Conservation (phyloP, 257 asterid genomes). For the Plantago elongata region DNA sequence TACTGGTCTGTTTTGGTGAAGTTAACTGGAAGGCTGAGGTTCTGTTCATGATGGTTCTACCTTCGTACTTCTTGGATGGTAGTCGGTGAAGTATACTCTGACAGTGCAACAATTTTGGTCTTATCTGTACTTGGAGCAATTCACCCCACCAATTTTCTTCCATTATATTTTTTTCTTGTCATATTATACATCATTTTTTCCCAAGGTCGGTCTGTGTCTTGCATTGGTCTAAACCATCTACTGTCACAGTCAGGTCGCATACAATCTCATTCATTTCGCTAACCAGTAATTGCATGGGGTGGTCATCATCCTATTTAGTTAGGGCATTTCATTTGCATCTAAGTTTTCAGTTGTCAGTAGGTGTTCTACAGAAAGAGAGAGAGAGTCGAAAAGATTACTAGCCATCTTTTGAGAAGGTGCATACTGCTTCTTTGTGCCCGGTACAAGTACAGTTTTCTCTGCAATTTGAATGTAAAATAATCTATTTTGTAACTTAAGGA, state of each 20-base stretch:
- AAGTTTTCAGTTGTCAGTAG: slow-evolving; percentile 17
- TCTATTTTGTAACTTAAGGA: slow-evolving; percentile 15
- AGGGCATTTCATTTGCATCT: slow-evolving; percentile 26
- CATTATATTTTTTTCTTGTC: slow-evolving; percentile 21
- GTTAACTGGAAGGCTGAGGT: slow-evolving; percentile 14
- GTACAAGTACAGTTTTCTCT: slow-evolving; percentile 19
- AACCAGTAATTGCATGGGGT: slow-evolving; percentile 24
- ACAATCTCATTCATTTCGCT: slow-evolving; percentile 33
- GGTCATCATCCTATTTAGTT: slow-evolving; percentile 18
- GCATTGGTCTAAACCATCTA: slow-evolving; percentile 39
- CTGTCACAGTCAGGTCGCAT: slow-evolving; percentile 38
- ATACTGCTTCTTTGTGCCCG: slow-evolving; percentile 23
- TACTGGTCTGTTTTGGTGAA: slow-evolving; percentile 18
- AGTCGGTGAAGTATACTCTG: neutral
- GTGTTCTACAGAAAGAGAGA: slow-evolving; percentile 11
- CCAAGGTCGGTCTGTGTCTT: slow-evolving; percentile 37
- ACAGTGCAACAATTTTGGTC: slow-evolving; percentile 22
- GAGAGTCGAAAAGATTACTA: slow-evolving; percentile 10
- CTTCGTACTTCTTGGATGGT: slow-evolving; percentile 25
- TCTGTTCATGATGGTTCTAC: slow-evolving; percentile 10
- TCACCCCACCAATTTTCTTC: slow-evolving; percentile 23
- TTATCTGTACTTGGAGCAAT: slow-evolving; percentile 19
- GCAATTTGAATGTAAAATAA: slow-evolving; percentile 26
- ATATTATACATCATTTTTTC: slow-evolving; percentile 24
- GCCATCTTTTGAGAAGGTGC: slow-evolving; percentile 30